A percentile compares a stretch with the other conserved stretches of the same genome.
Conservation (phyloP, 176 grass and related monocot genomes). For the Oryza brachyantha region DNA sequence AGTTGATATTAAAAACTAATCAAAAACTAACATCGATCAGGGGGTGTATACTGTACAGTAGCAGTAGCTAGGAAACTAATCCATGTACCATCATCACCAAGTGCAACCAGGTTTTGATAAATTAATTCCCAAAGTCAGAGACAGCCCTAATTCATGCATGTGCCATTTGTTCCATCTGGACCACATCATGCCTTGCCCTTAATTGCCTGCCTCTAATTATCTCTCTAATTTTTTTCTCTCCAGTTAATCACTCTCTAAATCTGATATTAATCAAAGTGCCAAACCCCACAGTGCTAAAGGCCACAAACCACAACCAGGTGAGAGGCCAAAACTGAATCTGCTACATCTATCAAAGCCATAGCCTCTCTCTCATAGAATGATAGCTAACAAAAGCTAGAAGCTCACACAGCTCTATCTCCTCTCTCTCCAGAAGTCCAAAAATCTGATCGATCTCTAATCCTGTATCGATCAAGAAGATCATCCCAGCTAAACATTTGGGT, state of each 20-base stretch:
- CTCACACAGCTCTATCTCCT: not conserved
- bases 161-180: not conserved
- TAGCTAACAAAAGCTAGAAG: not conserved
- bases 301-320: not conserved
- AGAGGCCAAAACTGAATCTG: no score
- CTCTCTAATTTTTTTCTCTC: not conserved
- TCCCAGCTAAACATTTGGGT: no score
- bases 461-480: not conserved
- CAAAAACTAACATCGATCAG: not conserved
- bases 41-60: no score
- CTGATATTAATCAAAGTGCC: not conserved
- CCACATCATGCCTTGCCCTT: not conserved
- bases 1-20: not conserved
- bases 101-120: not conserved
- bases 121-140: slow-evolving; percentile 27
- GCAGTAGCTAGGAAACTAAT: not conserved
- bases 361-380: no score
- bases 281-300: not conserved
- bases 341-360: not conserved
- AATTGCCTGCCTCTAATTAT: not conserved
- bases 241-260: no score
- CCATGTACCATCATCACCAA: not conserved
- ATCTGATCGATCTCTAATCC: no score
- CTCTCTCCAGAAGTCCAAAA: no score
- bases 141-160: slow-evolving; percentile 17